Percentiles rank a stretch among this genome's conserved stretches.
Conservation (phyloP, 2,329 filamentous ascomycete species). For the Dothideomycetes sp. region DNA sequence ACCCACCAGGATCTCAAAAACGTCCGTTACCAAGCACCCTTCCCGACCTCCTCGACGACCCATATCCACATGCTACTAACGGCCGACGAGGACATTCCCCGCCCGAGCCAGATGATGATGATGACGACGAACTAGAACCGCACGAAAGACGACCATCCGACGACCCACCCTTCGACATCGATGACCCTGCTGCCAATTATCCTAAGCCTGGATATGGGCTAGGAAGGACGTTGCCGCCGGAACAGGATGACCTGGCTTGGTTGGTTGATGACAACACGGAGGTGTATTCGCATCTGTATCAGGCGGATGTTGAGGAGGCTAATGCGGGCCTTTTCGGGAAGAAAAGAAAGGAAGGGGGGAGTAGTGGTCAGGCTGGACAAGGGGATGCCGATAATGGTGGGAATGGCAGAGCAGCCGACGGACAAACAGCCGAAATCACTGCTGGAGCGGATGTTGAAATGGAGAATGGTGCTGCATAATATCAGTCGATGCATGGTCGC, state of each 20-base stretch:
- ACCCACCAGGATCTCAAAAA: slow-evolving; percentile 28
- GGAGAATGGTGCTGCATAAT: no score
- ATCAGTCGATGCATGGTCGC: no score
- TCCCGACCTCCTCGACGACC: slow-evolving; percentile 11
- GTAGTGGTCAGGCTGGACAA: no score
- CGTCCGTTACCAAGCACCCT: slow-evolving; percentile 6
- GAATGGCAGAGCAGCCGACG: no score
- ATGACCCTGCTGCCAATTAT: slow-evolving; percentile 46
- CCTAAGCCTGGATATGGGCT: slow-evolving; percentile 53
- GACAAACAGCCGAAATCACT: no score
- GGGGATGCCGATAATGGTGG: no score
- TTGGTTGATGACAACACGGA: slow-evolving; percentile 45
- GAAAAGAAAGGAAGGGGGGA: neutral
- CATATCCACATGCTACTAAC: slow-evolving; percentile 22
- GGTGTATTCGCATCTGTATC: slow-evolving; percentile 9
- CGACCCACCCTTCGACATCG: slow-evolving; percentile 43
- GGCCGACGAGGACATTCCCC: slow-evolving; percentile 11
- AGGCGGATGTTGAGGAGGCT: neutral
- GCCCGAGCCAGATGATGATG: slow-evolving; percentile 4
- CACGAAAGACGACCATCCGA: slow-evolving; percentile 19
- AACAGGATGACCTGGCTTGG: slow-evolving; percentile 50
- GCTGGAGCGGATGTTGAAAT: no score
- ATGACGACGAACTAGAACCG: slow-evolving; percentile 11
- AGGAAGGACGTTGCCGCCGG: slow-evolving; percentile 38
- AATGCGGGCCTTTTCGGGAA: neutral